These are phyloP conservation scores for Rutstroemia sp. DNA, from an alignment of 2,329 filamentous ascomycete species.

Conservation along the genomic window DNA sequence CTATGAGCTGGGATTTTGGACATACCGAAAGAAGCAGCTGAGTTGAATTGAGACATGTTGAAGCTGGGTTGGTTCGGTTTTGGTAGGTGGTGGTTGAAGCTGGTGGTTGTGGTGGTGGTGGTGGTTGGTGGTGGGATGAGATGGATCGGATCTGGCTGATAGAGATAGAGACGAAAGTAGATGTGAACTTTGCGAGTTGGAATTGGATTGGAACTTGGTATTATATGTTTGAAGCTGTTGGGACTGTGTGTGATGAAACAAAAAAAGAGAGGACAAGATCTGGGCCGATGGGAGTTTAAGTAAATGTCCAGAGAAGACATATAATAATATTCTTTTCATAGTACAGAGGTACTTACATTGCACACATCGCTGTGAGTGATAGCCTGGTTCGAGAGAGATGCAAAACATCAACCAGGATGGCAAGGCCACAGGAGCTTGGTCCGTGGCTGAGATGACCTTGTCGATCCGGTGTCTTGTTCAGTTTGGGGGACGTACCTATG, in stretches of 20 bases:
- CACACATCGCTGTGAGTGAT: background rate
- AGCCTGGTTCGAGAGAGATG: conserved; percentile 1
- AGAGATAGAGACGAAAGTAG: background rate
- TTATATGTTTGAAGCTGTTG: conserved; percentile 5
- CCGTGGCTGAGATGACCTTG: conserved; percentile 6
- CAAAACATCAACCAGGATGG: conserved; percentile 6
- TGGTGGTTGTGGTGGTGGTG: background rate
- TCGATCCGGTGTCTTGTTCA: conserved; percentile 5
- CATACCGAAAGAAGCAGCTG: conserved; percentile 1
- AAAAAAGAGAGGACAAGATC: background rate
- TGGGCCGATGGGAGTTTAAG: conserved; percentile 2
- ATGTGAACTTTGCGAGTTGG: background rate
- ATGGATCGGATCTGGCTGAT: background rate
- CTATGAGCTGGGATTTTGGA: background rate
- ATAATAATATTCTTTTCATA: background rate
- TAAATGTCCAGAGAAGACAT: background rate
- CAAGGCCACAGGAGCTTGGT: conserved; percentile 1
- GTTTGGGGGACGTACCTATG: background rate
- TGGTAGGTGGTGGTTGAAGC: background rate
- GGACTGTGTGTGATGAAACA: conserved; percentile 1
- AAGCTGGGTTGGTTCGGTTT: background rate
- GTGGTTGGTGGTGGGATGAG: background rate
- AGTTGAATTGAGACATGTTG: background rate
- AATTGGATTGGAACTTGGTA: conserved; percentile 5
- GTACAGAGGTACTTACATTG: background rate